These are phyloP conservation scores for Pleomassaria siparia DNA, from an alignment of 2,329 filamentous ascomycete species.

Conservation along the genomic window DNA sequence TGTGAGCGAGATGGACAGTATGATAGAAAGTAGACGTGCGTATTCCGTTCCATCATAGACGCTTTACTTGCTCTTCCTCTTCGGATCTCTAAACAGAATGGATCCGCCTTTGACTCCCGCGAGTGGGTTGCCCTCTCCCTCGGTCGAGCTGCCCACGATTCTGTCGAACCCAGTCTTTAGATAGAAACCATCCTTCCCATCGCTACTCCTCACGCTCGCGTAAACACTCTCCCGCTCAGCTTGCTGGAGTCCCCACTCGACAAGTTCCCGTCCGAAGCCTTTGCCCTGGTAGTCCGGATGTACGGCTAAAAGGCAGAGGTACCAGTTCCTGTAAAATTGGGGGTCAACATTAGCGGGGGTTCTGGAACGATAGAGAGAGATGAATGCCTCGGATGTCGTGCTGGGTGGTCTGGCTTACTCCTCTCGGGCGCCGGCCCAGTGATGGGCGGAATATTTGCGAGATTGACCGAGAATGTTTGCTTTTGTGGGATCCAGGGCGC, in stretches of 20 bases:
- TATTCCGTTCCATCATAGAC: neutral
- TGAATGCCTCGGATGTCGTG: too few species aligned
- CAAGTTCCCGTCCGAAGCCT: slow-evolving; percentile 43
- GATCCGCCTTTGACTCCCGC: slow-evolving; percentile 31
- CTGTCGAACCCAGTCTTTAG: slow-evolving; percentile 38
- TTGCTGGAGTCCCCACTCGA: slow-evolving; percentile 46
- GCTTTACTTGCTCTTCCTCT: slow-evolving; percentile 3
- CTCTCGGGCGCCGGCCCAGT: slow-evolving; percentile 22
- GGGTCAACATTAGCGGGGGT: too few species aligned
- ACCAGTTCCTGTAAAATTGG: too few species aligned
- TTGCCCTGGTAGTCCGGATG: slow-evolving; percentile 44
- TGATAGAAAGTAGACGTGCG: neutral
- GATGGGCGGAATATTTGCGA: slow-evolving; percentile 16
- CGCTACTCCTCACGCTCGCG: slow-evolving; percentile 44
- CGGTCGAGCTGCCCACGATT: slow-evolving; percentile 32
- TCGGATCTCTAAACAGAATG: slow-evolving; percentile 36
- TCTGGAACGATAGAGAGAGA: too few species aligned
- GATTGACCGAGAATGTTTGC: slow-evolving; percentile 14
- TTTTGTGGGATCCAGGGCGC: slow-evolving; percentile 22
- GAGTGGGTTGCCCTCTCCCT: slow-evolving; percentile 38
- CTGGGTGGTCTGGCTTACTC: too few species aligned
- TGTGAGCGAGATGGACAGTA: neutral
- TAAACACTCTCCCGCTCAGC: slow-evolving; percentile 42
- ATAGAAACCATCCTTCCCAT: slow-evolving; percentile 47
- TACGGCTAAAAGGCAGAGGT: slow-evolving; percentile 42